phyloP scores from a whole-genome alignment of 257 asterid genomes.

The Verbena officinalis region DNA sequence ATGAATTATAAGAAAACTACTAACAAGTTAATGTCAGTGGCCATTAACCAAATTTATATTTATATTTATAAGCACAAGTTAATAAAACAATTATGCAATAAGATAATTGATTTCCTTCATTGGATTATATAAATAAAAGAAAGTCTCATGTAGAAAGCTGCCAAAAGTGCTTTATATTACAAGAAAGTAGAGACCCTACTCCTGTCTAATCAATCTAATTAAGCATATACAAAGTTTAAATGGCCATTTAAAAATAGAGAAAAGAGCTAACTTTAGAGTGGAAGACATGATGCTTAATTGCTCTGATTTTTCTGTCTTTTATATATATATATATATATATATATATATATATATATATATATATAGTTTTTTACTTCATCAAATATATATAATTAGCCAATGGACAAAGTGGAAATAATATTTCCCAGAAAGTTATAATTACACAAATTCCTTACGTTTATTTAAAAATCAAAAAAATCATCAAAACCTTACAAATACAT shows the following conservation, averaged over 20 bases:
- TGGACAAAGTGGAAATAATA: conserved; percentile 24
- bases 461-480: no score
- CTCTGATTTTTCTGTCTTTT: conserved; percentile 33
- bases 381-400: no score
- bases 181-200: conserved; percentile 48
- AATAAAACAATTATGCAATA: neutral
- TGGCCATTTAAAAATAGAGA: conserved; percentile 17
- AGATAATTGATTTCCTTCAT: conserved; percentile 4
- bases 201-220: conserved; percentile 51
- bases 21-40: conserved; percentile 32
- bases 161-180: conserved; percentile 37
- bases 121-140: conserved; percentile 19
- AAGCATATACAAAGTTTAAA: conserved; percentile 29
- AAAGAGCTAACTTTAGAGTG: conserved; percentile 34
- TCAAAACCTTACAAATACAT: no score
- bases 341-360: no score
- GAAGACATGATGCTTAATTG: conserved; percentile 36
- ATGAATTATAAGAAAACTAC: conserved; percentile 7
- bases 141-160: conserved; percentile 20
- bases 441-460: neutral
- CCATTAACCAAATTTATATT: neutral
- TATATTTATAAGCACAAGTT: no score
- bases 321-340: no score
- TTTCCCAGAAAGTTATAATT: conserved; percentile 17
- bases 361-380: conserved; percentile 28